Base-by-base conservation (phyloP, 2,329 filamentous ascomycete species). In the Didymella exigua region DNA sequence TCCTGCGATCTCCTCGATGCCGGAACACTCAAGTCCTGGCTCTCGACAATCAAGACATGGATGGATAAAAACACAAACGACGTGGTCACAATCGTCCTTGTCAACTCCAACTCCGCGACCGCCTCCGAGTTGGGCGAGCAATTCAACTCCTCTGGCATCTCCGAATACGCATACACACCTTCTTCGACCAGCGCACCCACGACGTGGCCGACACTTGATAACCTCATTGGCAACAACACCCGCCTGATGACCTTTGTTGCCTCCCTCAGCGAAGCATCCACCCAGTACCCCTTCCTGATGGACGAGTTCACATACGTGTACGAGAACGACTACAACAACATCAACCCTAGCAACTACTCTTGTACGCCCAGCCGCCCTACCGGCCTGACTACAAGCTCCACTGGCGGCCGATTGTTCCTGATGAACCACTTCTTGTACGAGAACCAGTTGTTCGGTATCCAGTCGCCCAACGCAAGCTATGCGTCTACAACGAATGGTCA, bases 371-470 rank as follows among this genome's bases (percentile, higher is more conserved):
- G 89, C 67, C 85, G 90, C 0, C 90, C 90, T 0, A 74, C 81
- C 0, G 73, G 74, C 5, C 76, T 86, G 29, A 71, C 75, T 19
- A 67, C 88, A 1, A 68, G 89, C 23, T 68, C 78, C 0, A 79
- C 80, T 1, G 49, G 49, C 27, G 83, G 84, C 62, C 82, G 85
- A 64, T 81, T 95, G 71, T 85, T 89, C 23, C 78, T 95, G 9
- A 82, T 90, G 78, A 95, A 95, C 79, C 90, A 95, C 77, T 93
- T 95, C 78, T 82, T 89, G 48, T 87, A 93, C 77, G 77, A 81
- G 53, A 75, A 70, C 5, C 69, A 86, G 19, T 71, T 78, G 1
- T 72, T 76, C 47, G 71, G 70, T 18, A 73, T 76, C 33, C 65
- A 75, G 57, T 66, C 61, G 26, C 73, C 74, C n/a, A 72, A 79